Evolutionary conservation across 768 basidiomycete species (phyloP), one percentile per base, ranked within the genome.

Genomic region (Rhodotorula diobovata): DNA sequence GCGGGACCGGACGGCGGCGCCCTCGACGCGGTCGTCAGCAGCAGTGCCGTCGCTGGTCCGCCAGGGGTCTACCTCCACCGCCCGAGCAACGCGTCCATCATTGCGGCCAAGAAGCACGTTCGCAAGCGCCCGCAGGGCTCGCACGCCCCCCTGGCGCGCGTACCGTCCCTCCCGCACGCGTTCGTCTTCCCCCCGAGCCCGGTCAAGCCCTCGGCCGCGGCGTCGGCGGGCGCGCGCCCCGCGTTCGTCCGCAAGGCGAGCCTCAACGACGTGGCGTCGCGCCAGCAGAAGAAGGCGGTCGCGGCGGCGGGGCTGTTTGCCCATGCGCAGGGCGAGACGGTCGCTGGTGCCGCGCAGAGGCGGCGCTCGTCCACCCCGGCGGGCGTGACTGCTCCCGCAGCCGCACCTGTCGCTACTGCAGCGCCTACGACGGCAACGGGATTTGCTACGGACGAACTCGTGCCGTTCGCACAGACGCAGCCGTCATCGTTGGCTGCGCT

Each of bases 101-200:
- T 74, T 61, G 70, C 73, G 25, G 73, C 73, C 20, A 74, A 74
- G 67, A 74, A 74, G 68, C 73, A 74, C 56, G 61, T 68, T 21
- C 62, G 66, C 18, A 71, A 71, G 56, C 73, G 73, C 0, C 73
- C 73, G 14, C 67, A 71, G 30, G 73, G 73, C 0, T 74, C 73
- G 46, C 66, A 74, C 73, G 73, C 73, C 12, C 74, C 70, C 14
- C 50, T 75, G 50, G 74, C 74, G 28, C 67, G 74, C 12, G 69
- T 63, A 25, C 67, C 74, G 12, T 63, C 64, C 34, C 68, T 75
- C 35, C 51, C 67, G 39, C 70, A 75, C 61, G 46, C 57, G n/a
- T 75, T 75, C 62, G 68, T 58, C 14, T 75, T 71, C 41, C 74
- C 74, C 28, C 64, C 67, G 8, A 67, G 64, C 9, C 74, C 74